These are phyloP conservation scores for Ophiocordyceps australis DNA, from an alignment of 2,329 filamentous ascomycete species.

Conservation along the genomic window DNA sequence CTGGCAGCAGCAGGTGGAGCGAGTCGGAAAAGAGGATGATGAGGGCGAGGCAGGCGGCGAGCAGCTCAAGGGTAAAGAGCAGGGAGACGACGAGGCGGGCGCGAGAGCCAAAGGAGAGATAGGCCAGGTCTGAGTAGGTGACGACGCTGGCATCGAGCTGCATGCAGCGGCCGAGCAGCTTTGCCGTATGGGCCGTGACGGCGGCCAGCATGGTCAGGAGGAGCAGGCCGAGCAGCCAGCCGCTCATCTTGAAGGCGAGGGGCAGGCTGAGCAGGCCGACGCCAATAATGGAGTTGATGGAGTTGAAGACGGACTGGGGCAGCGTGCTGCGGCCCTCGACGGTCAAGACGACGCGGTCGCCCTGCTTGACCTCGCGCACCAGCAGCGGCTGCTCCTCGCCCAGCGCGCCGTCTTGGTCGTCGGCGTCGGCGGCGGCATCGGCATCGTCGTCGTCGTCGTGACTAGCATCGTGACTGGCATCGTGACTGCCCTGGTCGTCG, in stretches of 20 bases:
- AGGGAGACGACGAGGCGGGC: constrained; percentile 70
- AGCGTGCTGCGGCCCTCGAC: constrained; percentile 90
- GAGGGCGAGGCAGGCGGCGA: constrained; percentile 77
- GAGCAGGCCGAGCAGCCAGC: constrained; percentile 67
- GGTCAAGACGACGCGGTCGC: constrained; percentile 67
- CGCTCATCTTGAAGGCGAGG: constrained; percentile 70
- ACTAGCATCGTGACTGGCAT: too few relatives aligned
- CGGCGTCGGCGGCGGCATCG: constrained; percentile 9
- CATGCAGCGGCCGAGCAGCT: constrained; percentile 71
- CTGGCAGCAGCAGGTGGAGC: constrained; percentile 59
- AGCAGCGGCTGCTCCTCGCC: constrained; percentile 56
- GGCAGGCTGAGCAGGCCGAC: constrained; percentile 81
- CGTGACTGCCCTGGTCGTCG: too few relatives aligned
- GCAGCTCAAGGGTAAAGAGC: constrained; percentile 72
- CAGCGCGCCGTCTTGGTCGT: constrained; percentile 19
- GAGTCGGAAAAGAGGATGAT: constrained; percentile 91
- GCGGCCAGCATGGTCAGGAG: constrained; percentile 58
- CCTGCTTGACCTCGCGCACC: constrained; percentile 79
- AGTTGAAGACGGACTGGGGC: constrained; percentile 92
- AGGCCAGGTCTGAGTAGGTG: constrained; percentile 88
- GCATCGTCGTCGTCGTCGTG: constrained; percentile 5
- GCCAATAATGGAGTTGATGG: constrained; percentile 81
- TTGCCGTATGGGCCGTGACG: constrained; percentile 73
- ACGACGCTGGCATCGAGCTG: constrained; percentile 72
- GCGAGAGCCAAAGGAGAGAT: constrained; percentile 68